Base-by-base conservation (phyloP, 2,329 filamentous ascomycete genomes). In the Tolypocladium guangdongense region DNA sequence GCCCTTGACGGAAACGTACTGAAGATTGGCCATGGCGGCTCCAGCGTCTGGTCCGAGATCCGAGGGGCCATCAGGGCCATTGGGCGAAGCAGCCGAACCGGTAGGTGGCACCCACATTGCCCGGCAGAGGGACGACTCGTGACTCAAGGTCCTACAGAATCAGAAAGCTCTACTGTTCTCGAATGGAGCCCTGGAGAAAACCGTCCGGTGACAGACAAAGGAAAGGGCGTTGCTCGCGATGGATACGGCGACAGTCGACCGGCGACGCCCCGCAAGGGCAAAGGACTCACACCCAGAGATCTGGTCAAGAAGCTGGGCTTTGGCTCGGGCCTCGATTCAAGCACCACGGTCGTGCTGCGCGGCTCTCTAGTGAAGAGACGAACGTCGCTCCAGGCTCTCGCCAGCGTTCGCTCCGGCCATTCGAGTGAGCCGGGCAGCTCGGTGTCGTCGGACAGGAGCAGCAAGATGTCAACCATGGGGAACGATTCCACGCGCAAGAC, bases 31-130 rank as follows among this genome's bases (percentile, higher is more conserved):
- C 61, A 59, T 22, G 60, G 59, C 7, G 60, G 63, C 36, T 64
- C 66, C 12, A 65, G 58, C 36, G 66, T 68, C 5, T 69, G 68
- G 66, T 65, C 64, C 7, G 68, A 70, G 37, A 64, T 71, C 27
- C 62, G 66, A 4, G 62, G 62, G 16, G 68, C 64, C 22, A 62
- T 71, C 51, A 66, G 58, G 43, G 66, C 62, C 2, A 64, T 71
- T 27, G 61, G 64, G 22, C 63, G 61, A 51, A 64, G 56, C n/a
- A 63, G 64, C 32, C 61, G 58, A 8, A 62, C 59, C 45, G 61
- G 62, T 61, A 54, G 52, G 64, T 56, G 20, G 30, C 41, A 10
- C 2, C n/a, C 33, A 2, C 18, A 37, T 8, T 16, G n/a, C 14
- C n/a, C 12, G 5, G 14, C 11, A 10, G 7, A 4, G 11, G 43